These are phyloP conservation scores for Geotrichum fermentans DNA, from an alignment of 1,139 yeast genomes.

Conservation along the genomic window DNA sequence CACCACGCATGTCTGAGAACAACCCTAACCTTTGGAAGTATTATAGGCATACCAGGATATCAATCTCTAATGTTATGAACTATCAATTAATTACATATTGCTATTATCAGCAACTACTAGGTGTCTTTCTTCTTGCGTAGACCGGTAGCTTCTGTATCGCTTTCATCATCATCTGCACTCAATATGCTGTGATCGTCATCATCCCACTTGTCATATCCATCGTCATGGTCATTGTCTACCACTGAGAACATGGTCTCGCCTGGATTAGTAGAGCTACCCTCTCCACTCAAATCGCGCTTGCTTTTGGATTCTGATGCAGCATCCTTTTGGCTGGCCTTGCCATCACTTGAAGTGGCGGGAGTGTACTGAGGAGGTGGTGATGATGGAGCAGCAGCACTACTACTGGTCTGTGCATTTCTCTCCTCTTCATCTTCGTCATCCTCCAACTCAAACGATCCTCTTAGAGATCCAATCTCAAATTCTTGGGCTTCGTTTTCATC, in stretches of 20 bases:
- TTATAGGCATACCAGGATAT: no score
- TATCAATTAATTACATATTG: no score
- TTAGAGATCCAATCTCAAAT: conserved; percentile 43
- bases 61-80: no score
- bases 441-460: conserved; percentile 38
- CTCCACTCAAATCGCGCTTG: background rate
- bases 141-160: conserved; percentile 19
- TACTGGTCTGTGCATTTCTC: background rate
- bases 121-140: conserved; percentile 17
- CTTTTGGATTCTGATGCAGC: background rate
- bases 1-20: no score
- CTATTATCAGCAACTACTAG: no score
- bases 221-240: conserved; percentile 23
- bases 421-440: conserved; percentile 31
- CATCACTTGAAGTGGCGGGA: conserved; percentile 4
- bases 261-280: background rate
- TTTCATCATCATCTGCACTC: conserved; percentile 23
- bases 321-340: conserved; percentile 2
- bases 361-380: conserved; percentile 20
- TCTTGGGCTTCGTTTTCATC: conserved; percentile 65
- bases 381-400: background rate
- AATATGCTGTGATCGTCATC: conserved; percentile 25
- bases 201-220: conserved; percentile 26
- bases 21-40: no score
- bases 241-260: conserved; percentile 26